Evolutionary conservation across 139 green algal genomes (phyloP).

Genomic region (Chlamydomonas eustigma): DNA sequence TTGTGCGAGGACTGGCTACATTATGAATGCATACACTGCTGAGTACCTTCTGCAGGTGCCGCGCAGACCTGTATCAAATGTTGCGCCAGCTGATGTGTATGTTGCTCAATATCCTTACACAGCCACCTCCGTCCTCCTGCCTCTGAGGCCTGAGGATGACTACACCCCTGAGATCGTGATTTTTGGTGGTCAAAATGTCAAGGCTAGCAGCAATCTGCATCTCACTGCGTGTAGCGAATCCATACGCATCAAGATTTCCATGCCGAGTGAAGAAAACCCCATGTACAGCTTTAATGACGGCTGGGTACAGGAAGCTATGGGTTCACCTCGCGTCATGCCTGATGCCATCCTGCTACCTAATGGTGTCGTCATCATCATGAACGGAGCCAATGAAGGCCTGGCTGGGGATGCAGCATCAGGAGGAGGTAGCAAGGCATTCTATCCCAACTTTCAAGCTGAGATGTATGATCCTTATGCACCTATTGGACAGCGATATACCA

Average conservation of each 20-base stretch:
- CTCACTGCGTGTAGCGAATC: slow-evolving; percentile 13
- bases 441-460: slow-evolving; percentile 25
- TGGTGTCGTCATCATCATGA: slow-evolving; percentile 28
- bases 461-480: slow-evolving; percentile 27
- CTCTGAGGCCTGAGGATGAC: slow-evolving; percentile 14
- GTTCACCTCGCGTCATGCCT: slow-evolving; percentile 23
- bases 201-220: neutral
- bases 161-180: slow-evolving; percentile 38
- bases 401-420: slow-evolving; percentile 28
- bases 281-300: slow-evolving; percentile 17
- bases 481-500: slow-evolving; percentile 1
- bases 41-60: neutral
- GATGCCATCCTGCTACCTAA: slow-evolving; percentile 34
- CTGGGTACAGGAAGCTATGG: slow-evolving; percentile 31
- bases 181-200: slow-evolving; percentile 23
- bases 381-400: slow-evolving; percentile 24
- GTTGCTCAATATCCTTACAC: slow-evolving; percentile 29
- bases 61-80: neutral
- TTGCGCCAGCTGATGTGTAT: neutral
- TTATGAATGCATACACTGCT: slow-evolving; percentile 25
- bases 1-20: slow-evolving; percentile 14
- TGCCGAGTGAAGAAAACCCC: slow-evolving; percentile 9
- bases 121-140: slow-evolving; percentile 23
- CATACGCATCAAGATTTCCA: slow-evolving; percentile 1
- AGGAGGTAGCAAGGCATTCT: slow-evolving; percentile 20